Evolutionary conservation across 208 protist genomes (phyloP).

Genomic region (Endotrypanum monterogeii): DNA sequence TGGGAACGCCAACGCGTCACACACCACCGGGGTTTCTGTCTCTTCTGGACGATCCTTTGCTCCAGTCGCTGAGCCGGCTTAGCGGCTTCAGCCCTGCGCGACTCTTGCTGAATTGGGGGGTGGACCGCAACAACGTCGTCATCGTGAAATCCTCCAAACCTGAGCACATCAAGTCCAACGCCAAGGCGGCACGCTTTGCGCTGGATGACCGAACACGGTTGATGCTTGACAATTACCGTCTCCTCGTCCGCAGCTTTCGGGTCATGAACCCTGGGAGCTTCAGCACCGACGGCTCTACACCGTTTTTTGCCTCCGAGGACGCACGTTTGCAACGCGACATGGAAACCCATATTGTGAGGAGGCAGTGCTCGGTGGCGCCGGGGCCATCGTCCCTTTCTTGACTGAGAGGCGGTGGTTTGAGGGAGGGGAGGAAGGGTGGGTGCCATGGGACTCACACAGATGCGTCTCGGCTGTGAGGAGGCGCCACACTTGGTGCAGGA

Average conservation of each 20-base stretch:
- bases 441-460: too few relatives aligned
- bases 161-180: constrained; percentile 81
- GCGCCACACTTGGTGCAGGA: too few relatives aligned
- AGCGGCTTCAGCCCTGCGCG: constrained; percentile 71
- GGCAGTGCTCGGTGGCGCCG: neutral
- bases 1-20: constrained; percentile 73
- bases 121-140: constrained; percentile 83
- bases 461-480: too few relatives aligned
- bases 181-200: constrained; percentile 76
- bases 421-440: too few relatives aligned
- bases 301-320: constrained; percentile 59
- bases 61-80: constrained; percentile 55
- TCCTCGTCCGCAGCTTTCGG: constrained; percentile 44
- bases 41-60: constrained; percentile 42
- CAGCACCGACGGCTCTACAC: constrained; percentile 35
- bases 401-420: neutral
- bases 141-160: constrained; percentile 79
- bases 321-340: constrained; percentile 15
- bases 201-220: constrained; percentile 58
- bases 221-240: constrained; percentile 62
- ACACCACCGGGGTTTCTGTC: constrained; percentile 61
- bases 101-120: constrained; percentile 78
- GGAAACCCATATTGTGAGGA: neutral
- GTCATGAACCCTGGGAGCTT: constrained; percentile 81
- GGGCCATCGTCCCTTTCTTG: neutral